Evolutionary conservation across 2,329 filamentous ascomycete genomes (phyloP), one percentile per base, ranked within the genome.

Genomic region (Saccharata proteae): DNA sequence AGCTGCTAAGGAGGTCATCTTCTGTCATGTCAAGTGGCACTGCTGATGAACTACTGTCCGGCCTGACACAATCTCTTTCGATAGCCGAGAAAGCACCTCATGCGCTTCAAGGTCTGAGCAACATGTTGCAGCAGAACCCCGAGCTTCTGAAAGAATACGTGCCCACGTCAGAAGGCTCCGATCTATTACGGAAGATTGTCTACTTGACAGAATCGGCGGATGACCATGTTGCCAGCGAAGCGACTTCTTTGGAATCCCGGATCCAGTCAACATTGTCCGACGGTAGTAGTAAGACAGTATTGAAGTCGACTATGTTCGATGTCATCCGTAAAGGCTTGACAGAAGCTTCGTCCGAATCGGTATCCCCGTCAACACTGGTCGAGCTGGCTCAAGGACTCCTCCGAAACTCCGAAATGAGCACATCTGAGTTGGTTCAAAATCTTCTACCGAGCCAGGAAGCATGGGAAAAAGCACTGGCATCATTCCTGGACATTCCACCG

Each of bases 391-490:
- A 59, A 35, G 65, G 68, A 30, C 45, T 68, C 4, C 35, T 70
- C 26, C 54, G 57, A 13, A 48, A 41, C 18, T 18, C 28, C n/a
- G 33, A 28, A n/a, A 12, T 21, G 17, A 21, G 19, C 6, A 27
- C 21, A 6, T 6, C n/a, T 11, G 33, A 31, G n/a, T 15, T 31
- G 4, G 25, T 30, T 4, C 21, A 30, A 9, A 27, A 30, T 65
- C 53, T 88, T 4, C 61, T 90, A 21, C 83, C 84, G 0, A 67
- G 67, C 41, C 57, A 62, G 0, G 57, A 66, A 2, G 56, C 70
- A 7, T 94, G 86, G 85, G 64, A 68, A 43, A 43, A 62, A 10
- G 69, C 80, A 10, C 54, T 93, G 3, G 46, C 51, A 0, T 58
- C 57, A 2, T 66, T 84, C 35, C 54, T 80, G 5, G 51, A 62